Evolutionary conservation across 352 stramenopile species (phyloP).

Genomic region (Pythium utonaiense): DNA sequence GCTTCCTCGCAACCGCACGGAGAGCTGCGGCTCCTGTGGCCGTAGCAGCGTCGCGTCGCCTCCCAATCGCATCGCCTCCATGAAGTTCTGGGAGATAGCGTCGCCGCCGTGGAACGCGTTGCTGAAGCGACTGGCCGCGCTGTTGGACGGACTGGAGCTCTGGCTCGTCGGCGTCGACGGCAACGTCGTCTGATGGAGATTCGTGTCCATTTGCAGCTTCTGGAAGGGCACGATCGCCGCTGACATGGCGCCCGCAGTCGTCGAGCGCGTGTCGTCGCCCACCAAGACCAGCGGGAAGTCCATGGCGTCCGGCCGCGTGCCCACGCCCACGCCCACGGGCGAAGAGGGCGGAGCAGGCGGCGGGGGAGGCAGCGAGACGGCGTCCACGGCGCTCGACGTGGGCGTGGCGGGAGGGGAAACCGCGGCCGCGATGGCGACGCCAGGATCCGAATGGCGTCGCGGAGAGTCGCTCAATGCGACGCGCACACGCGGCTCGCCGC

Average conservation of each 20-base stretch:
- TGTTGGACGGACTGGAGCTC: slow-evolving; percentile 14
- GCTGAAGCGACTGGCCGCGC: neutral
- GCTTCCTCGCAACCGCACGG: slow-evolving; percentile 56
- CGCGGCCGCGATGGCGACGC: neutral
- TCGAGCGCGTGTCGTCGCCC: slow-evolving; percentile 14
- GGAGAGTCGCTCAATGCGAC: slow-evolving; percentile 30
- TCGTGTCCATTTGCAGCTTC: slow-evolving; percentile 76
- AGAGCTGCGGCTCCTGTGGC: slow-evolving; percentile 65
- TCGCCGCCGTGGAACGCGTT: slow-evolving; percentile 19
- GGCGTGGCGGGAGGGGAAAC: slow-evolving; percentile 1
- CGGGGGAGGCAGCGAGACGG: slow-evolving; percentile 2
- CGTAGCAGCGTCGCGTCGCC: slow-evolving; percentile 29
- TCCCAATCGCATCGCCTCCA: slow-evolving; percentile 57
- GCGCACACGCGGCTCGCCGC: slow-evolving; percentile 47
- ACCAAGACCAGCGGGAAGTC: slow-evolving; percentile 65
- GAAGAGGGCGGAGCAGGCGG: neutral
- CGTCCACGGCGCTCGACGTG: neutral
- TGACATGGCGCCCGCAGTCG: slow-evolving; percentile 19
- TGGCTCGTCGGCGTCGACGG: slow-evolving; percentile 21
- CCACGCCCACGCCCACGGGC: neutral
- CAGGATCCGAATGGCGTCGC: neutral
- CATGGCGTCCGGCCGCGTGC: neutral
- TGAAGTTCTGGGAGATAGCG: slow-evolving; percentile 61
- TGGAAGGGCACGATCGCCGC: slow-evolving; percentile 78
- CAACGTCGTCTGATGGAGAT: slow-evolving; percentile 69